A percentile compares a stretch with the other conserved stretches of the same genome.
Evolutionary conservation across 202 grass and related monocot genomes (phyloP).

Genomic region (Zizania palustris): DNA sequence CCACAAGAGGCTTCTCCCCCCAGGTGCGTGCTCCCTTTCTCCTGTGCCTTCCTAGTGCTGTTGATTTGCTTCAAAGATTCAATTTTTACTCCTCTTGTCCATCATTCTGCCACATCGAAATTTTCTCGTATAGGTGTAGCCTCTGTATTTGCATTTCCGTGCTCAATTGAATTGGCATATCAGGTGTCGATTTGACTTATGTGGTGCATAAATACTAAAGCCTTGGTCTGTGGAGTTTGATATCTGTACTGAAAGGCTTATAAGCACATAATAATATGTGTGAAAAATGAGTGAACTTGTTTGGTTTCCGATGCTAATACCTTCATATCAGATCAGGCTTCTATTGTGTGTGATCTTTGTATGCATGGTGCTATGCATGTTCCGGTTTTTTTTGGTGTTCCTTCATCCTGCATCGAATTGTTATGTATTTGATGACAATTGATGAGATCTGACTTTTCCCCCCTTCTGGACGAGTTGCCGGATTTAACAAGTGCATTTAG

Average conservation of each 20-base stretch:
- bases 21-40: slow-evolving; percentile 46
- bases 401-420: slow-evolving; percentile 38
- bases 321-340: not conserved
- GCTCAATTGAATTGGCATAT: not conserved
- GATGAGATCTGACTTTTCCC: slow-evolving; percentile 14
- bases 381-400: slow-evolving; percentile 10
- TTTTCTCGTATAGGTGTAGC: not conserved
- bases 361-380: slow-evolving; percentile 14
- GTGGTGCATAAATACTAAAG: not conserved
- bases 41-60: not conserved
- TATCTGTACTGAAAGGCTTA: not conserved
- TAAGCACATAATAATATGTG: slow-evolving; percentile 8
- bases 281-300: not conserved
- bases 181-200: not conserved
- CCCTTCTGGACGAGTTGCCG: slow-evolving; percentile 21
- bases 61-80: not conserved
- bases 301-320: not conserved
- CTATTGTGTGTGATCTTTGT: slow-evolving; percentile 1
- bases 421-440: slow-evolving; percentile 18
- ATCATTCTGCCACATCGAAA: not conserved
- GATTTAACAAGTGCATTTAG: slow-evolving; percentile 19
- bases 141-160: not conserved
- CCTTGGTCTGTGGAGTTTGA: slow-evolving; percentile 16
- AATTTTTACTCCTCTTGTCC: not conserved
- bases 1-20: slow-evolving; percentile 57